Conservation (phyloP, 2,329 filamentous ascomycete species). For the Trichoderma lentiforme region DNA sequence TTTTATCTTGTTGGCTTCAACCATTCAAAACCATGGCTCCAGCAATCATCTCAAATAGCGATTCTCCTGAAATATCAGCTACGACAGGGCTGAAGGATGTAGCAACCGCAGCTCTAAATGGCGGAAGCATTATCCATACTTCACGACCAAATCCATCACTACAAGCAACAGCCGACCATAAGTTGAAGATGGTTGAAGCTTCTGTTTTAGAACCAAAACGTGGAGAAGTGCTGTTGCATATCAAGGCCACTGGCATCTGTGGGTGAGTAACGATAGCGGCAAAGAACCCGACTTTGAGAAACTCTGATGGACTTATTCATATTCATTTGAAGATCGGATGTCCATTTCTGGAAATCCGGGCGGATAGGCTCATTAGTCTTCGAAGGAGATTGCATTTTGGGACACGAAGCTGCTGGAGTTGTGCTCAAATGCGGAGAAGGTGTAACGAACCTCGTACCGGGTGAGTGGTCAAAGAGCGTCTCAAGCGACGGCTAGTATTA, state of each 20-base stretch:
- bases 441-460: not conserved
- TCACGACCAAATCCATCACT: not conserved
- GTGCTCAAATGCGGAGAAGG: conserved; percentile 4
- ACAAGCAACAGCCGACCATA: conserved; percentile 6
- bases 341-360: conserved; percentile 13
- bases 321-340: not conserved
- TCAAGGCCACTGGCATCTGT: conserved; percentile 3
- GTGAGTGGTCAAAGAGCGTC: not conserved
- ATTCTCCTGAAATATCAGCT: not conserved
- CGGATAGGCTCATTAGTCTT: conserved; percentile 1
- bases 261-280: not conserved
- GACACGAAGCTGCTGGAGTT: conserved; percentile 2
- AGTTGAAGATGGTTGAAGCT: not conserved
- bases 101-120: not conserved
- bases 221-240: not conserved
- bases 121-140: not conserved
- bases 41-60: not conserved
- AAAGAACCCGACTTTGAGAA: not conserved
- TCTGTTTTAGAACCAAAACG: not conserved
- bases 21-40: not conserved
- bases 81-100: not conserved
- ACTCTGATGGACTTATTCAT: not conserved
- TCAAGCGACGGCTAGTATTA: not conserved
- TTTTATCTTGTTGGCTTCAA: not conserved
- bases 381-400: conserved; percentile 7